Base-by-base conservation (phyloP, 2,329 filamentous ascomycete genomes). In the Colletotrichum sansevieriae region DNA sequence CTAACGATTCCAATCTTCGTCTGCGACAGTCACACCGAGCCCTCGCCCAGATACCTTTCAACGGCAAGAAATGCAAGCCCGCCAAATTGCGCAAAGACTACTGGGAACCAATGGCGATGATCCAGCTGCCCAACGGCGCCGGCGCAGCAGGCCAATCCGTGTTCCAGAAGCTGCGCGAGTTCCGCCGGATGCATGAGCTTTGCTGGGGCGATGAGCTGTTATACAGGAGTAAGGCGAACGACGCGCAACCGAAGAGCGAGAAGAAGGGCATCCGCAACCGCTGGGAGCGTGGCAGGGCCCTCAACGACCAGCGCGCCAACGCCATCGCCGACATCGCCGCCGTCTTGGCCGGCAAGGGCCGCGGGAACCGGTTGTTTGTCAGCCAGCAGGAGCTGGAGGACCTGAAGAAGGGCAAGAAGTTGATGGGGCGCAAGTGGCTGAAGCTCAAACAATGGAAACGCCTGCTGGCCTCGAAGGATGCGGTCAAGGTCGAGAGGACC, bases 1-100 rank as follows among this genome's bases (percentile, higher is more conserved):
- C 49, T 54, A 54, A 54, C 15, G n/a, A 52, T 13, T 25, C 22
- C 22, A 15, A 18, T 33, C 25, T 29, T 29, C 29, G 29, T 29
- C 29, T 8, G 29, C 29, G 37, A 15, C 68, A 83, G 81, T 81
- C 82, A 71, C 78, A 82, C 72, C 81, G 83, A 68, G 81, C 82
- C 54, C 78, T 89, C 71, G 83, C 84, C 73, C 88, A 90, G 75
- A 78, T 92, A 69, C 85, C 88, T 55, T 92, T 86, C 81, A 88
- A 89, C 71, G 90, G 89, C 78, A 92, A 91, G 77, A 91, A 92
- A 79, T 84, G 87, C 54, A 86, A 87, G 72, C 89, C 89, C 2
- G 77, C 85, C 62, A 88, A 87, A 74, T 80, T 92, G 44, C 88
- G 90, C 67, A 90, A 89, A 78, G 90, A 92, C 80, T 87, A 89